These are phyloP conservation scores for Stevia rebaudiana DNA, from an alignment of 140 eudicot species.

Conservation along the genomic window DNA sequence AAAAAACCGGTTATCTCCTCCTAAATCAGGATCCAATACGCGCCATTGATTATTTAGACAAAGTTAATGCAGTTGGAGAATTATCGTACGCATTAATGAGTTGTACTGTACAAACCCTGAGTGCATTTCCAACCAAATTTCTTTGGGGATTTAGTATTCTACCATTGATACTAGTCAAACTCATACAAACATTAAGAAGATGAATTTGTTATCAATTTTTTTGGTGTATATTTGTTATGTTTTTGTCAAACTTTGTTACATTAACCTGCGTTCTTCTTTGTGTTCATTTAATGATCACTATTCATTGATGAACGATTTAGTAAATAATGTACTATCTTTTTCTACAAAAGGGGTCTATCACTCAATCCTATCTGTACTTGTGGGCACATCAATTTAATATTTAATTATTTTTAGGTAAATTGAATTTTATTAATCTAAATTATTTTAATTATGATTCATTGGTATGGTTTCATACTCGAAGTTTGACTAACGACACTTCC, in stretches of 20 bases:
- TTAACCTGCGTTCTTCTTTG: neutral
- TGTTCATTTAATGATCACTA: neutral
- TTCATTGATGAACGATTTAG: neutral
- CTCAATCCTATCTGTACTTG: neutral
- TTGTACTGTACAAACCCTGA: neutral
- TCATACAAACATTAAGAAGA: neutral
- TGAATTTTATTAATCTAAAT: too few relatives aligned
- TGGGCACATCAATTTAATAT: neutral
- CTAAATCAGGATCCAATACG: conserved; percentile 24
- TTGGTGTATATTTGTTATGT: neutral
- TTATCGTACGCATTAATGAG: neutral
- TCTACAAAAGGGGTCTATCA: neutral
- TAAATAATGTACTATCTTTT: neutral
- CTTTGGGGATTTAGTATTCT: neutral
- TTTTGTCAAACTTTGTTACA: conserved; percentile 1
- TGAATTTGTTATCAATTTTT: neutral
- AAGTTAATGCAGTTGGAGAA: neutral
- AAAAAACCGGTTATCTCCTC: conserved; percentile 53
- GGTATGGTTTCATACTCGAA: too few relatives aligned
- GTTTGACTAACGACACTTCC: too few relatives aligned
- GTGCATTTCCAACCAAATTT: neutral
- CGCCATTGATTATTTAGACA: conserved; percentile 19
- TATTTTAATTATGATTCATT: too few relatives aligned
- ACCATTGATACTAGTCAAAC: neutral
- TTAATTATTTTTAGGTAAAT: too few relatives aligned